A percentile compares a stretch with the other conserved stretches of the same genome.
Conservation (phyloP, 305 asterid genomes). For the Fraxinus platypoda region DNA sequence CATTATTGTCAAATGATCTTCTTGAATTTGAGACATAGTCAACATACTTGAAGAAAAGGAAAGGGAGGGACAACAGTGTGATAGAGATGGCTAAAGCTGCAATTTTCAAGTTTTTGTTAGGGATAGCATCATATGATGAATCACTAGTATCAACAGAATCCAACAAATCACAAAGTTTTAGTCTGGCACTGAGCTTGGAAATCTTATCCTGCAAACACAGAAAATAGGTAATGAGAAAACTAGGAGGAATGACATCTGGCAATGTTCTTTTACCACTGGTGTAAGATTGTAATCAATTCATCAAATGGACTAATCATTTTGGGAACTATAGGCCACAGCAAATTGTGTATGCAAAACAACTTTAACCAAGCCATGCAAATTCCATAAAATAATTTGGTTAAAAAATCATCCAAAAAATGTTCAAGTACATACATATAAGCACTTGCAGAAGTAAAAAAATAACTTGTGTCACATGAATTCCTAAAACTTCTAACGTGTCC, state of each 20-base stretch:
- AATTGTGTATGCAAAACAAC: background rate
- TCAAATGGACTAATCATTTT: background rate
- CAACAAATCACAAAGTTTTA: conserved; percentile 50
- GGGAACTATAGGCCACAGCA: background rate
- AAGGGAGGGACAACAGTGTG: conserved; percentile 55
- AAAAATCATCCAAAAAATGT: background rate
- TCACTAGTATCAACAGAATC: conserved; percentile 38
- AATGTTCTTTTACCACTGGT: background rate
- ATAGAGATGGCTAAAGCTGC: conserved; percentile 59
- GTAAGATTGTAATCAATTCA: background rate
- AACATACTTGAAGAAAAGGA: conserved; percentile 65
- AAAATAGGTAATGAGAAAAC: conserved; percentile 14
- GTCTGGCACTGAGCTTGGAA: conserved; percentile 48
- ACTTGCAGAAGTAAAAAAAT: background rate
- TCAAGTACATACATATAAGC: background rate
- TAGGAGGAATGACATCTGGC: conserved; percentile 5
- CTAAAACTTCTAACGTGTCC: background rate
- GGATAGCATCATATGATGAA: conserved; percentile 29
- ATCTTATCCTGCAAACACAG: conserved; percentile 55
- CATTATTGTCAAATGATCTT: conserved; percentile 48
- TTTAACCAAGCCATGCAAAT: background rate
- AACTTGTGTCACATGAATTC: background rate
- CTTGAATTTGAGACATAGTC: conserved; percentile 61
- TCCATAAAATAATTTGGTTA: background rate
- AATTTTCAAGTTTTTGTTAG: conserved; percentile 46